Evolutionary conservation across 1,139 yeast genomes (phyloP).

Genomic region (Hansenula lynferdii): DNA sequence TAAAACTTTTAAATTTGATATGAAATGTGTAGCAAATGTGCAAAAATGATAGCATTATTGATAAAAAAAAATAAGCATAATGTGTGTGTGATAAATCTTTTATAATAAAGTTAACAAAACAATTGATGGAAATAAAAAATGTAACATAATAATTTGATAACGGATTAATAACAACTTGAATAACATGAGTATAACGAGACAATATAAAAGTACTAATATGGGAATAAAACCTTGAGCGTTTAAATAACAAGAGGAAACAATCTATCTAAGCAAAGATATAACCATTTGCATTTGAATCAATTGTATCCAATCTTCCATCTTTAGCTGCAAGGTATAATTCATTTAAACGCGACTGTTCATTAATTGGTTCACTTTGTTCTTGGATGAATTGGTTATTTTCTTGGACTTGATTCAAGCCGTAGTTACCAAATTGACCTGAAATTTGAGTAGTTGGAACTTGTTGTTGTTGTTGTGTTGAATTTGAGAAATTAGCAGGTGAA

Average conservation of each 20-base stretch:
- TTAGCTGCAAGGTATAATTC: slow-evolving; percentile 42
- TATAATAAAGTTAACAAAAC: background rate
- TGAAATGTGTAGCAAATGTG: no score
- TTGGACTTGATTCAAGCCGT: slow-evolving; percentile 13
- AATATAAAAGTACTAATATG: background rate
- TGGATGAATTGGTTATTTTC: slow-evolving; percentile 10
- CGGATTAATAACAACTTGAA: background rate
- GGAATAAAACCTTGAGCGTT: background rate
- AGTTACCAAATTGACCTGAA: slow-evolving; percentile 6
- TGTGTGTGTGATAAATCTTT: no score
- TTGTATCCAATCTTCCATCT: slow-evolving; percentile 43
- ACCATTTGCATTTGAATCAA: slow-evolving; percentile 39
- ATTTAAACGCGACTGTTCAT: slow-evolving; percentile 33
- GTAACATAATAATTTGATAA: background rate
- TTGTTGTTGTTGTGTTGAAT: slow-evolving; percentile 3
- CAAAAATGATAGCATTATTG: no score
- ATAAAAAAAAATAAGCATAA: no score
- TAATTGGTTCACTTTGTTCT: slow-evolving; percentile 13
- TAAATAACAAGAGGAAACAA: background rate
- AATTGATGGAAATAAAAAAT: background rate
- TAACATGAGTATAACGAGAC: background rate
- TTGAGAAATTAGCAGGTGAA: slow-evolving; percentile 2
- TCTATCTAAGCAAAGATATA: slow-evolving; percentile 19
- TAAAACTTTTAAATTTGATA: no score
- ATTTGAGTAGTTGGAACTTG: slow-evolving; percentile 1